A percentile compares a stretch with the other conserved stretches of the same genome.
phyloP scores from a whole-genome alignment of 2,329 filamentous ascomycete species.

The Sarocladium strictum region DNA sequence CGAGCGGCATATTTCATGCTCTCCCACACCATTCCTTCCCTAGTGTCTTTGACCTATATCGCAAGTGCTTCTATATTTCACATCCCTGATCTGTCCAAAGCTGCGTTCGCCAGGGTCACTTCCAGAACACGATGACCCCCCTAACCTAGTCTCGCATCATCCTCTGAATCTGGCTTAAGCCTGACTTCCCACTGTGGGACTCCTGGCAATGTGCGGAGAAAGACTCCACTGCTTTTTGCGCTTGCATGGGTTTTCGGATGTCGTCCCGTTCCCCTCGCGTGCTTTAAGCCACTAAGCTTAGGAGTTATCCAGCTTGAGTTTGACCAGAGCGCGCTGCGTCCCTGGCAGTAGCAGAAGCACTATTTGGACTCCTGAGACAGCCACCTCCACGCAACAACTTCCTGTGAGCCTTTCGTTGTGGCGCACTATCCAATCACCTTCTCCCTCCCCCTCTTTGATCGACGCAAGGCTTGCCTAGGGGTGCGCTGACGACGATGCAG shows the following conservation, averaged over 20 bases:
- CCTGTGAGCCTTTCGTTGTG: background rate
- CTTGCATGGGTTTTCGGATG: slow-evolving; percentile 6
- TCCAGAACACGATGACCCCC: background rate
- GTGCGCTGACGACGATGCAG: background rate
- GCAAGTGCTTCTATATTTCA: background rate
- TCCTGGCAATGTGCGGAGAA: slow-evolving; percentile 3
- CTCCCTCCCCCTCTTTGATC: slow-evolving; percentile 1
- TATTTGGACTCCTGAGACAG: background rate
- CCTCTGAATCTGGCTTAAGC: slow-evolving; percentile 1
- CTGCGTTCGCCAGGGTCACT: background rate
- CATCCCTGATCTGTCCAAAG: background rate
- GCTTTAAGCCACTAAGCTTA: background rate
- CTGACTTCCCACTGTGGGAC: background rate
- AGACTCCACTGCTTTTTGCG: background rate
- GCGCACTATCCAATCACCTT: background rate
- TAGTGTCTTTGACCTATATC: background rate
- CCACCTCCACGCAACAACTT: background rate
- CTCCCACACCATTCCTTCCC: background rate
- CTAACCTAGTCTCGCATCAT: slow-evolving; percentile 8
- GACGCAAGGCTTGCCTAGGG: slow-evolving; percentile 1
- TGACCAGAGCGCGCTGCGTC: background rate
- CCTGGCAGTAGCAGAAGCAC: slow-evolving; percentile 2
- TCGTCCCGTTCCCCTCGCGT: slow-evolving; percentile 3
- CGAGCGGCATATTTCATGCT: slow-evolving; percentile 3
- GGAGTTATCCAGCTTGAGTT: background rate